Conservation (phyloP, 108 stramenopile genomes). For the Cyclotella baltica region DNA sequence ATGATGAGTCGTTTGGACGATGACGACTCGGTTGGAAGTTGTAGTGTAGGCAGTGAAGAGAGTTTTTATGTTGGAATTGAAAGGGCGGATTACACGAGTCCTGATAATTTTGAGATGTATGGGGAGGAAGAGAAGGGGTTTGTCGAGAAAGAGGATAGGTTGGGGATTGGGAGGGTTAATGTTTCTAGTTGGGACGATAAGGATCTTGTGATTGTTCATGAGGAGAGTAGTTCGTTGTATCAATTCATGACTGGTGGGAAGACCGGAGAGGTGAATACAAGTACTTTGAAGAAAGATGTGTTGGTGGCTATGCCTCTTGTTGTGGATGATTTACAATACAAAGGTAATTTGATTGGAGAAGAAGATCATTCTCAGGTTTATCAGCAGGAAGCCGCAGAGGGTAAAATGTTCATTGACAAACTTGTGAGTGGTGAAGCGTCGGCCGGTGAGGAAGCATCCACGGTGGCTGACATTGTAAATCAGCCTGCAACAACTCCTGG, state of each 20-base stretch:
- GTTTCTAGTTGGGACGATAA: slow-evolving; percentile 6
- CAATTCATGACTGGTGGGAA: slow-evolving; percentile 38
- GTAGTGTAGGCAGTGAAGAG: slow-evolving; percentile 36
- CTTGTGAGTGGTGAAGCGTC: slow-evolving; percentile 4
- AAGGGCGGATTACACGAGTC: slow-evolving; percentile 47
- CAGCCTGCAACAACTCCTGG: slow-evolving; percentile 8
- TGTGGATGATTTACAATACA: slow-evolving; percentile 16
- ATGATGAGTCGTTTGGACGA: slow-evolving; percentile 40
- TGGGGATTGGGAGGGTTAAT: slow-evolving; percentile 44
- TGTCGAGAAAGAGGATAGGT: slow-evolving; percentile 43
- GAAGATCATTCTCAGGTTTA: slow-evolving; percentile 35
- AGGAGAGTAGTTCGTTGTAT: slow-evolving; percentile 42
- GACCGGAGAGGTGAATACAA: background rate
- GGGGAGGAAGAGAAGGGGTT: slow-evolving; percentile 15
- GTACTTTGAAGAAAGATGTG: slow-evolving; percentile 13
- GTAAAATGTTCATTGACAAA: slow-evolving; percentile 55
- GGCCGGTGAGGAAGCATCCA: background rate
- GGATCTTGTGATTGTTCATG: slow-evolving; percentile 26
- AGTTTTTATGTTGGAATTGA: slow-evolving; percentile 56
- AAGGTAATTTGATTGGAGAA: slow-evolving; percentile 6
- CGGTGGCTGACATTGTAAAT: slow-evolving; percentile 6
- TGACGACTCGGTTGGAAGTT: slow-evolving; percentile 35
- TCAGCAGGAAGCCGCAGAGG: slow-evolving; percentile 51
- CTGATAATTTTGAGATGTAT: slow-evolving; percentile 49
- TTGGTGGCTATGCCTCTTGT: slow-evolving; percentile 49